Conservation (phyloP, 1,284 basidiomycete genomes). For the Cutaneotrichosporon sp. region DNA sequence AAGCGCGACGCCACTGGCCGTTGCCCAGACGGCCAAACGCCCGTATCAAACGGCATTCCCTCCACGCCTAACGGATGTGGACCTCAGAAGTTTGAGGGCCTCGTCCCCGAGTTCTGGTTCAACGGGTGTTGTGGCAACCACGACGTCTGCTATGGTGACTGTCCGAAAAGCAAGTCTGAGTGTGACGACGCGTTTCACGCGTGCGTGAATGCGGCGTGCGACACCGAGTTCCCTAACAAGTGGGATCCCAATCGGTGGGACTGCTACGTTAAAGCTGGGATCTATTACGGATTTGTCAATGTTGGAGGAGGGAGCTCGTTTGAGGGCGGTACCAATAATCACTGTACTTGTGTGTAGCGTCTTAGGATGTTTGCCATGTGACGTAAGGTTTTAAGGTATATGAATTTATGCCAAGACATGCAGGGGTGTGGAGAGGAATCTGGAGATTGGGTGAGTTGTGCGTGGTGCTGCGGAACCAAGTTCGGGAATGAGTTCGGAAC, state of each 20-base stretch:
- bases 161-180: constrained; percentile 5
- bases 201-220: constrained; percentile 8
- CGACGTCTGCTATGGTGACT: constrained; percentile 12
- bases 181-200: constrained; percentile 5
- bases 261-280: not conserved
- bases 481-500: too few relatives aligned
- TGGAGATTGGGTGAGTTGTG: too few relatives aligned
- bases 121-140: constrained; percentile 8
- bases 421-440: too few relatives aligned
- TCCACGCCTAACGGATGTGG: constrained; percentile 9
- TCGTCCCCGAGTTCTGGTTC: constrained; percentile 11
- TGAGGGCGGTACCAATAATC: not conserved
- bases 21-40: not conserved
- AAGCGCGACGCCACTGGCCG: constrained; percentile 1
- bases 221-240: not conserved
- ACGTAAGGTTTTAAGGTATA: too few relatives aligned
- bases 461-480: too few relatives aligned
- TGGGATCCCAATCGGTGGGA: not conserved
- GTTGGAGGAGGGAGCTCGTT: not conserved
- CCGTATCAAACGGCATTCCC: not conserved
- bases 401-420: too few relatives aligned
- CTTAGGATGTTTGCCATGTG: not conserved
- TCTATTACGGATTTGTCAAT: constrained; percentile 3
- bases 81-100: not conserved
- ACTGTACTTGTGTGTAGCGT: constrained; percentile 10